Conservation (phyloP, 176 grass and related monocot genomes). For the Musa acuminata region DNA sequence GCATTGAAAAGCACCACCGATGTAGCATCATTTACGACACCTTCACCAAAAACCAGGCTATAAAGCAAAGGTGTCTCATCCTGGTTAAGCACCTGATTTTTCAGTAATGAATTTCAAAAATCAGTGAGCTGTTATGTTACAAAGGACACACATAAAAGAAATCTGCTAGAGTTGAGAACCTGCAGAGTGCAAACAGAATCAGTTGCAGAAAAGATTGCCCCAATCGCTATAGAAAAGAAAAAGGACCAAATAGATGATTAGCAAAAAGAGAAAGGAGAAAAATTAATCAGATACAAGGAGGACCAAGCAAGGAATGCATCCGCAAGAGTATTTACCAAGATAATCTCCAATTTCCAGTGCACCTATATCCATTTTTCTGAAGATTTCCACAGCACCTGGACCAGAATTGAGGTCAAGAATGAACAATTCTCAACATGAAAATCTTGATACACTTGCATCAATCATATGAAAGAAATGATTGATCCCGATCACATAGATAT, state of each 20-base stretch:
- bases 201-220: conserved; percentile 91
- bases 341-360: conserved; percentile 72
- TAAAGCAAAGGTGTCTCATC: conserved; percentile 92
- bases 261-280: neutral
- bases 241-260: neutral
- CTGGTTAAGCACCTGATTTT: conserved; percentile 61
- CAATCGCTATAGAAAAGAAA: conserved; percentile 63
- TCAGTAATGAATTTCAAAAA: neutral
- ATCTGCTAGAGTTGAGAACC: conserved; percentile 13
- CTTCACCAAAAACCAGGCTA: conserved; percentile 95
- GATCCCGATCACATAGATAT: neutral
- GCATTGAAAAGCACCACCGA: conserved; percentile 92
- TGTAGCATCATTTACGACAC: conserved; percentile 96
- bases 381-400: conserved; percentile 55
- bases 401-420: neutral
- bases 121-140: neutral
- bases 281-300: neutral
- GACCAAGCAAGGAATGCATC: neutral
- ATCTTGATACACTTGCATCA: neutral
- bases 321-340: conserved; percentile 37
- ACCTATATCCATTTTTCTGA: conserved; percentile 63
- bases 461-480: neutral
- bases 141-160: neutral
- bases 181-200: conserved; percentile 97
- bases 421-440: neutral